A percentile compares a stretch with the other conserved stretches of the same genome.
These are phyloP conservation scores for Podospora bellae-mahoneyi DNA, from an alignment of 495 filamentous ascomycete genomes.

Conservation along the genomic window DNA sequence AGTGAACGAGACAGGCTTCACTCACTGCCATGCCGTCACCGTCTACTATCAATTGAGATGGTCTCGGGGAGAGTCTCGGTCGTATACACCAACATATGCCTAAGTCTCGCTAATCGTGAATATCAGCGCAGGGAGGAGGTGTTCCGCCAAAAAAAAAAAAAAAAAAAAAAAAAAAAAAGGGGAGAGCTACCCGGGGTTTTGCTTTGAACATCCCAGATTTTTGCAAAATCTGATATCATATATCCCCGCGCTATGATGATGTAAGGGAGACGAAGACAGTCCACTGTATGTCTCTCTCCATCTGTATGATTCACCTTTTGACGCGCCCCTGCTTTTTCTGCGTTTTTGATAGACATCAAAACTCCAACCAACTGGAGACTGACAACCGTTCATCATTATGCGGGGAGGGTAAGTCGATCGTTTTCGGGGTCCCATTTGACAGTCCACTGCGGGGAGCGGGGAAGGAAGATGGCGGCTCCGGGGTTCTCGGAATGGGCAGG, in stretches of 20 bases:
- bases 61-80: background rate
- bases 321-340: too few relatives aligned
- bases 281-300: background rate
- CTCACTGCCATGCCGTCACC: background rate
- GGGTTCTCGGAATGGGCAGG: background rate
- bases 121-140: background rate
- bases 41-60: background rate
- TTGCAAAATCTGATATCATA: background rate
- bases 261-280: background rate
- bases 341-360: too few relatives aligned
- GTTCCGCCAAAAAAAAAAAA: background rate
- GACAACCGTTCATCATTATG: too few relatives aligned
- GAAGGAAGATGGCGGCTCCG: background rate
- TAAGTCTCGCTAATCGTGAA: background rate
- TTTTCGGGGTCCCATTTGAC: too few relatives aligned
- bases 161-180: background rate
- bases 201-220: background rate
- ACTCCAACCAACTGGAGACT: too few relatives aligned
- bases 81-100: background rate
- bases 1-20: background rate
- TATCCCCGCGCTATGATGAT: background rate
- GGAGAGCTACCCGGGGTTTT: background rate
- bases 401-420: too few relatives aligned
- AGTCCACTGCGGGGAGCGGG: too few relatives aligned
- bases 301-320: too few relatives aligned